These are phyloP conservation scores for Eimeria praecox DNA, from an alignment of 169 alveolate species.

Conservation along the genomic window DNA sequence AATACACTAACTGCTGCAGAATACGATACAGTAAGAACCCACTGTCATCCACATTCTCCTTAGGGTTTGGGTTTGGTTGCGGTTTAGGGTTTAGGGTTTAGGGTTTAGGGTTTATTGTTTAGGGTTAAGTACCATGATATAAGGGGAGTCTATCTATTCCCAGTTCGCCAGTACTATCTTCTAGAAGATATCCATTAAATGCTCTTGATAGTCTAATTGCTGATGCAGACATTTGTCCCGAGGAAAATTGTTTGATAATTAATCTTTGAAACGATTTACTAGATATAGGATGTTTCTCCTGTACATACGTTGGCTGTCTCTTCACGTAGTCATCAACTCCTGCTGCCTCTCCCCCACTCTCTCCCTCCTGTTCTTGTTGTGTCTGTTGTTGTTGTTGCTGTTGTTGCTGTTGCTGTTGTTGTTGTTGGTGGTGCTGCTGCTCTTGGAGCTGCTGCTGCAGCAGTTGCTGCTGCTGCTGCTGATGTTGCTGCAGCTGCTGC, in stretches of 20 bases:
- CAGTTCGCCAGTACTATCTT: constrained; percentile 48
- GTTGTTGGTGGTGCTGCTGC: constrained; percentile 30
- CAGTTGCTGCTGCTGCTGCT: constrained; percentile 56
- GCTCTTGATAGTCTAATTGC: constrained; percentile 15
- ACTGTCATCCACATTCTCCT: no score
- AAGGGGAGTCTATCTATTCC: constrained; percentile 44
- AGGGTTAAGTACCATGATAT: constrained; percentile 16
- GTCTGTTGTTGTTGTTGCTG: constrained; percentile 14
- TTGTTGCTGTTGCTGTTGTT: constrained; percentile 24
- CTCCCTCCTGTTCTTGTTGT: constrained; percentile 1
- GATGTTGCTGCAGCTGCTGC: constrained; percentile 41
- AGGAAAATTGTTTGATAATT: constrained; percentile 49
- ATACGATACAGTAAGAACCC: no score
- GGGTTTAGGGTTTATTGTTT: background rate
- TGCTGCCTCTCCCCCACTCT: background rate
- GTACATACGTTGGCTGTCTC: constrained; percentile 20
- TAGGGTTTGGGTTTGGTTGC: no score
- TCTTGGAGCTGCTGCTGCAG: constrained; percentile 32
- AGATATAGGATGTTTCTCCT: constrained; percentile 19
- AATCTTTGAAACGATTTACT: constrained; percentile 28
- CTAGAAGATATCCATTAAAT: background rate
- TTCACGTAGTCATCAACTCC: background rate
- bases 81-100: constrained; percentile 7
- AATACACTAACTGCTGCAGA: no score
- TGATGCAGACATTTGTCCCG: background rate